Evolutionary conservation across 2,329 filamentous ascomycete genomes (phyloP), one percentile per base, ranked within the genome.

Genomic region (Tolypocladium capitatum): DNA sequence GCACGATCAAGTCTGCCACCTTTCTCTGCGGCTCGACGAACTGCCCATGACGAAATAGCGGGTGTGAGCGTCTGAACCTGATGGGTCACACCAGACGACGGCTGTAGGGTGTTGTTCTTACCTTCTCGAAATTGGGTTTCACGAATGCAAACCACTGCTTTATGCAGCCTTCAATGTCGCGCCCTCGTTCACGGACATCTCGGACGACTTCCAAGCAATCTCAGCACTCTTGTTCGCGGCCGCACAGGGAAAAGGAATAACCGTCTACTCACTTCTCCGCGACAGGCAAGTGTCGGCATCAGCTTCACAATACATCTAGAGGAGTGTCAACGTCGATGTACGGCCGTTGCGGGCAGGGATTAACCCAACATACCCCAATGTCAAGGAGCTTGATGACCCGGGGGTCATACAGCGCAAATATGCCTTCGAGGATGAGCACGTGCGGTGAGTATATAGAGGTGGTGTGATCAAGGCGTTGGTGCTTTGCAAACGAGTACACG

Each of bases 71-170:
- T 28, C 24, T n/a, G 24, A 9, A 5, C 8, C 14, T 8, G 8
- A 41, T 8, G 11, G 21, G 38, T 24, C 13, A 41, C 16, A 6
- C 9, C 38, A 11, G 21, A 28, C 1, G 7, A 24, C 14, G 36
- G 36, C 13, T 10, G 36, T 14, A 40, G 38, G 16, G 8, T n/a
- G 36, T 21, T 27, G 16, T 10, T 20, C 58, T 48, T 60, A 75
- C 76, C 66, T 84, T 87, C 64, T 91, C 85, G 58, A 94, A 97
- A 60, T 97, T 97, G 3, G 92, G 92, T 67, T 98, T 98, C 40
- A 98, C 92, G 62, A 86, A 98, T 11, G 71, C 72, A 63, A 97
- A 96, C 92, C 92, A 98, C 64, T 98, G 92, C 66, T 97, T 97
- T 64, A 98, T 90, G 59, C 90, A 91, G 36, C 92, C 92, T 61